phyloP scores from a whole-genome alignment of 2,329 filamentous ascomycete species.

The Alternaria sp. region DNA sequence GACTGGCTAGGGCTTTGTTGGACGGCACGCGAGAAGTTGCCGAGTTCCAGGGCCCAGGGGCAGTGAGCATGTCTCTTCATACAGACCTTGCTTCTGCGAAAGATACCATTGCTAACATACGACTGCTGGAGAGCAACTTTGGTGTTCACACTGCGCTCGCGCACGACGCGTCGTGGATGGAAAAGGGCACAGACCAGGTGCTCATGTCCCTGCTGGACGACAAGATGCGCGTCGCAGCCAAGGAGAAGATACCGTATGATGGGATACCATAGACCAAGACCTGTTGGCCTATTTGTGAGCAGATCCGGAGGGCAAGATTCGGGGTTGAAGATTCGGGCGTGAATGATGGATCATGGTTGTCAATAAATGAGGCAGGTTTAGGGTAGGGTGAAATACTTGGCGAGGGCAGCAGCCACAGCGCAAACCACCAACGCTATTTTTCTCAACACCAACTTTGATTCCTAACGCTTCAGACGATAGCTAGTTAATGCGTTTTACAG shows the following conservation, averaged over 20 bases:
- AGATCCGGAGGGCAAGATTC: background rate
- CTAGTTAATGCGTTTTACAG: background rate
- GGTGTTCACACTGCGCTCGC: slow-evolving; percentile 43
- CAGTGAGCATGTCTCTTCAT: slow-evolving; percentile 39
- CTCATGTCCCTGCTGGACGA: slow-evolving; percentile 43
- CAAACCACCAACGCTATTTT: background rate
- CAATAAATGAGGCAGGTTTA: background rate
- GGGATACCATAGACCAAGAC: slow-evolving; percentile 10
- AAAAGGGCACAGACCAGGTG: slow-evolving; percentile 34
- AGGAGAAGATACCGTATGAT: slow-evolving; percentile 31
- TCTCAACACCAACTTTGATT: background rate
- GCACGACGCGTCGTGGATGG: slow-evolving; percentile 45
- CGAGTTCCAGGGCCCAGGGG: slow-evolving; percentile 35
- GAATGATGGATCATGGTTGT: background rate
- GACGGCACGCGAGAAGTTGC: slow-evolving; percentile 42
- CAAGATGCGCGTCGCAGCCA: slow-evolving; percentile 35
- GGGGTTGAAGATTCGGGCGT: background rate
- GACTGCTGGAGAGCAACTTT: slow-evolving; percentile 33
- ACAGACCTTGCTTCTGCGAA: slow-evolving; percentile 37
- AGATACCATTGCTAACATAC: slow-evolving; percentile 40
- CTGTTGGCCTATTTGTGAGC: too few relatives aligned
- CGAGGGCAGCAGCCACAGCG: background rate
- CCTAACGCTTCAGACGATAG: background rate
- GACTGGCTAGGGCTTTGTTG: slow-evolving; percentile 36
- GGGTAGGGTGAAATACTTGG: background rate